Evolutionary conservation across 2,329 filamentous ascomycete species (phyloP).

Genomic region (Talaromyces pinophilus): DNA sequence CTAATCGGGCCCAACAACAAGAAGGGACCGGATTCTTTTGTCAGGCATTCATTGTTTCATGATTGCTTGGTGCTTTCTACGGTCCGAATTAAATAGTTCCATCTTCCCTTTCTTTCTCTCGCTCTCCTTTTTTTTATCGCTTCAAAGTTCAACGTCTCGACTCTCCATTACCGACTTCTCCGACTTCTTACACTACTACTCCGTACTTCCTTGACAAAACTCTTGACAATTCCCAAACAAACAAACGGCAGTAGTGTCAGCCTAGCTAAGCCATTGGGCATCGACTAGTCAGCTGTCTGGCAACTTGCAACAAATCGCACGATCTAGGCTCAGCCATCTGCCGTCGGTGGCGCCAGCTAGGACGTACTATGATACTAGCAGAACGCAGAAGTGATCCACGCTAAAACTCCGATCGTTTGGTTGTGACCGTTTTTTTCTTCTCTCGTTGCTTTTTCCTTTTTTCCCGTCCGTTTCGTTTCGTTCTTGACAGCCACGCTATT

Average conservation of each 20-base stretch:
- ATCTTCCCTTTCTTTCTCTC: neutral
- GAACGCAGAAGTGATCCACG: neutral
- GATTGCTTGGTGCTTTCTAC: constrained; percentile 1
- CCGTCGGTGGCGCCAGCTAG: constrained; percentile 11
- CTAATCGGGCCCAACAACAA: neutral
- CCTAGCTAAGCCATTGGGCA: constrained; percentile 6
- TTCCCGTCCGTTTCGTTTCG: neutral
- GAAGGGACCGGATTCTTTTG: neutral
- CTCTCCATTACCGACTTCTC: neutral
- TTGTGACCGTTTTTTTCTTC: constrained; percentile 19
- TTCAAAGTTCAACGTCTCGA: neutral
- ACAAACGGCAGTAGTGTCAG: neutral
- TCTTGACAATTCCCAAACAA: neutral
- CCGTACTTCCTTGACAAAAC: neutral
- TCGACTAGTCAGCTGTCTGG: neutral
- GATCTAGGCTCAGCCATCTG: constrained; percentile 15
- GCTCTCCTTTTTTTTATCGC: neutral
- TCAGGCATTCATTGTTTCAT: constrained; percentile 12
- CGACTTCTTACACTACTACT: neutral
- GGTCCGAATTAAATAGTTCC: neutral
- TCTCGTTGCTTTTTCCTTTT: constrained; percentile 9
- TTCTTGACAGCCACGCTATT: neutral
- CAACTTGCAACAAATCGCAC: neutral
- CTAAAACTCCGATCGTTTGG: constrained; percentile 15
- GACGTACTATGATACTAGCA: neutral